Conservation (phyloP, 257 asterid species). For the Ilex asprella region DNA sequence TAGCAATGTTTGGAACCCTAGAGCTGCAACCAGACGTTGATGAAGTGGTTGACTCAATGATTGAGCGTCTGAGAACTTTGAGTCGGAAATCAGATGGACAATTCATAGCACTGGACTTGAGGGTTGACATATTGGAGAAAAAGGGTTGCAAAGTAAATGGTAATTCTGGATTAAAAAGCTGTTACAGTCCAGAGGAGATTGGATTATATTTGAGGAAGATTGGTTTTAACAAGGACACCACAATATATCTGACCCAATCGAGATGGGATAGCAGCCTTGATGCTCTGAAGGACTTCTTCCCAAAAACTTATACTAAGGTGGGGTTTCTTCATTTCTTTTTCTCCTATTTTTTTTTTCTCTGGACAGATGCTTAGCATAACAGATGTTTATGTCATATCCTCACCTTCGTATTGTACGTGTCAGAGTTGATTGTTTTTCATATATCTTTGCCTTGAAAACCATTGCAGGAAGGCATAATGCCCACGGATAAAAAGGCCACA, state of each 20-base stretch:
- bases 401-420: not conserved
- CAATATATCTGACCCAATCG: constrained; percentile 71
- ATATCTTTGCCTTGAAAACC: constrained; percentile 8
- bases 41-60: constrained; percentile 81
- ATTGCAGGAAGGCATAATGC: constrained; percentile 71
- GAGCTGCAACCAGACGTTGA: constrained; percentile 72
- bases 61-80: constrained; percentile 66
- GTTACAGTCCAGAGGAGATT: constrained; percentile 70
- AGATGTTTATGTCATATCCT: too few relatives aligned
- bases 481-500: constrained; percentile 31
- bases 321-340: constrained; percentile 1
- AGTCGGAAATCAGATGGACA: constrained; percentile 77
- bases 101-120: constrained; percentile 81
- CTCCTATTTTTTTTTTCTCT: not conserved
- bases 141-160: constrained; percentile 61
- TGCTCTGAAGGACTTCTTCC: constrained; percentile 63
- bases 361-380: not conserved
- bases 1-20: constrained; percentile 87
- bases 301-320: constrained; percentile 82
- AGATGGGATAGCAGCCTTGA: constrained; percentile 84
- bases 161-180: constrained; percentile 57
- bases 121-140: constrained; percentile 84
- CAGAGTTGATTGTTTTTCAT: too few relatives aligned
- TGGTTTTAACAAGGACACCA: constrained; percentile 69
- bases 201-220: constrained; percentile 63